A percentile compares a stretch with the other conserved stretches of the same genome.
Evolutionary conservation across 352 stramenopile species (phyloP).

Genomic region (Phytophthora podocarpi): DNA sequence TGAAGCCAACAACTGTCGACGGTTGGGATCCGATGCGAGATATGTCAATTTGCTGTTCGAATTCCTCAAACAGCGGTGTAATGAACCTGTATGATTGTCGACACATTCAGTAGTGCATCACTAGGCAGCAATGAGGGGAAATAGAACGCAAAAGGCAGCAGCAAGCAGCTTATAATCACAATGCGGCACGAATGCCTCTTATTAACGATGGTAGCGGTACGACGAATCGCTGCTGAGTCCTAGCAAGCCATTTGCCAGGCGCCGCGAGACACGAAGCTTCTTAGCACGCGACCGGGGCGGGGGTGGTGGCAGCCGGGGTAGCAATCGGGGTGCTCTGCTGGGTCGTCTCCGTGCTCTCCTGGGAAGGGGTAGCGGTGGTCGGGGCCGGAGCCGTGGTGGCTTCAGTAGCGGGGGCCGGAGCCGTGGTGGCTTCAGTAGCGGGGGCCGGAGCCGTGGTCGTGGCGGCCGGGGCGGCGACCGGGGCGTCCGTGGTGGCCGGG

Average conservation of each 20-base stretch:
- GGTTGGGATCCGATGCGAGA: too few relatives aligned
- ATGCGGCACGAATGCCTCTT: constrained; percentile 20
- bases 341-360: not conserved
- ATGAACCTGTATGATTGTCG: too few relatives aligned
- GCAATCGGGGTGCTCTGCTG: not conserved
- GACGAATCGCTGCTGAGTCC: constrained; percentile 17
- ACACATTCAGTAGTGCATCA: too few relatives aligned
- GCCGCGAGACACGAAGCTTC: constrained; percentile 5
- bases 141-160: too few relatives aligned
- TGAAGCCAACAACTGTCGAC: too few relatives aligned
- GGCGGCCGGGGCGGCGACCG: not conserved
- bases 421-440: too few relatives aligned
- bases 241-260: constrained; percentile 21
- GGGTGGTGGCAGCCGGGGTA: constrained; percentile 10
- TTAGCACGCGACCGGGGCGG: constrained; percentile 31
- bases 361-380: not conserved
- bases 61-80: too few relatives aligned
- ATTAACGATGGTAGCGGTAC: constrained; percentile 31
- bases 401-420: too few relatives aligned
- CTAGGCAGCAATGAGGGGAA: too few relatives aligned
- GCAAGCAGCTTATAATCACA: constrained; percentile 25
- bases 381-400: too few relatives aligned
- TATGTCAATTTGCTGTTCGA: constrained; percentile 6
- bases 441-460: constrained; percentile 3
- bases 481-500: not conserved